Conservation (phyloP, 2,329 filamentous ascomycete genomes). For the Tolypocladium tundrense region DNA sequence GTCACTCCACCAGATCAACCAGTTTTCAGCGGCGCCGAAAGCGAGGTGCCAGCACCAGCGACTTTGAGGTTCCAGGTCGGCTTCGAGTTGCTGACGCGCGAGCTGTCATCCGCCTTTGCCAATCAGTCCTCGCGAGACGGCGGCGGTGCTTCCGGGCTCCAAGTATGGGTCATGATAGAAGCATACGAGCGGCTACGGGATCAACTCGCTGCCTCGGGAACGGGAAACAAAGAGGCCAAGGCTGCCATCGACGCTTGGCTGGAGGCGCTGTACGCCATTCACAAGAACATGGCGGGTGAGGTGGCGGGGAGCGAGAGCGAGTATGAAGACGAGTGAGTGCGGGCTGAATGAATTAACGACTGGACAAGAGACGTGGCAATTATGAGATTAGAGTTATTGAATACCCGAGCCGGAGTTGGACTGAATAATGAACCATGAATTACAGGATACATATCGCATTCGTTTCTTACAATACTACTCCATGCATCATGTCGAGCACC, state of each 20-base stretch:
- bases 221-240: constrained; percentile 19
- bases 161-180: constrained; percentile 48
- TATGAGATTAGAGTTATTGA: not conserved
- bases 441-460: not conserved
- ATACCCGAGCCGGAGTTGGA: not conserved
- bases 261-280: constrained; percentile 34
- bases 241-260: constrained; percentile 38
- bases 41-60: constrained; percentile 9
- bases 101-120: constrained; percentile 33
- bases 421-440: not conserved
- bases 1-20: constrained; percentile 16
- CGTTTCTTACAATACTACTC: not conserved
- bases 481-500: too few relatives aligned
- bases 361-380: not conserved
- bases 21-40: not conserved
- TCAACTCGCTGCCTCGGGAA: constrained; percentile 26
- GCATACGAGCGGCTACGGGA: constrained; percentile 45
- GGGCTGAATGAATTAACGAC: not conserved
- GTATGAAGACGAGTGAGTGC: constrained; percentile 12
- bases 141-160: constrained; percentile 32
- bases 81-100: constrained; percentile 37
- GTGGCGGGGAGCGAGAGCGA: constrained; percentile 15
- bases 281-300: constrained; percentile 19
- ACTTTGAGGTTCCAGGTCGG: constrained; percentile 39
- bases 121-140: constrained; percentile 12